phyloP scores from a whole-genome alignment of 2,329 filamentous ascomycete genomes.

The Nothomitra cinnamomea region DNA sequence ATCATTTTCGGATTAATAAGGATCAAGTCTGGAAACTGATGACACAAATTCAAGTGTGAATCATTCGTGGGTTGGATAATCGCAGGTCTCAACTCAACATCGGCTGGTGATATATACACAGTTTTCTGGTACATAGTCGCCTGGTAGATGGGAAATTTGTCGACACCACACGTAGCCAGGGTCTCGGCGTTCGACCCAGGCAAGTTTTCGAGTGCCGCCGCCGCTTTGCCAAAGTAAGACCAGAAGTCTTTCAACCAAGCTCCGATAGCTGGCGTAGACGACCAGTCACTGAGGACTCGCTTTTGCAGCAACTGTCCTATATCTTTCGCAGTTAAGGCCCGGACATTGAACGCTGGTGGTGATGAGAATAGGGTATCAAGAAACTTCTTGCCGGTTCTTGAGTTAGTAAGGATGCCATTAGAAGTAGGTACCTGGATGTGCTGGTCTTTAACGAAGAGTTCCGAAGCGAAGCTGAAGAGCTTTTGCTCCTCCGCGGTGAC shows the following conservation, averaged over 20 bases:
- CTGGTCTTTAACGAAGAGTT: not conserved
- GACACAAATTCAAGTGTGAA: not conserved
- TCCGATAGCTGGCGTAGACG: not conserved
- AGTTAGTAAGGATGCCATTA: too few species aligned
- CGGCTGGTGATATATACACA: not conserved
- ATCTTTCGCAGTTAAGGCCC: not conserved
- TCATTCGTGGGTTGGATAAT: not conserved
- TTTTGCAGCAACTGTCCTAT: not conserved
- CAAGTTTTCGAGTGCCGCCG: not conserved
- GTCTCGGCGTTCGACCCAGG: not conserved
- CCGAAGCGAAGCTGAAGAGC: conserved; percentile 14
- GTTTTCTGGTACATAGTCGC: not conserved
- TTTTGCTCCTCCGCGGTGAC: conserved; percentile 8
- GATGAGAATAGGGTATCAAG: conserved; percentile 6
- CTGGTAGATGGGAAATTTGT: not conserved
- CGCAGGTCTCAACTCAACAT: not conserved
- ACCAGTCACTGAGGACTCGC: not conserved
- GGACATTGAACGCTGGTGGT: conserved; percentile 13
- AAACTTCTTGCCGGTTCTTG: not conserved
- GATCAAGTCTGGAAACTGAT: not conserved
- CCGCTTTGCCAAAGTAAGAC: not conserved
- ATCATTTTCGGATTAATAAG: not conserved
- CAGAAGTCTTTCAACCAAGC: not conserved
- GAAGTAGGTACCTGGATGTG: not conserved
- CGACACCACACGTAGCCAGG: not conserved